phyloP scores from a whole-genome alignment of 2,329 filamentous ascomycete genomes.

The Exophiala bonariae region DNA sequence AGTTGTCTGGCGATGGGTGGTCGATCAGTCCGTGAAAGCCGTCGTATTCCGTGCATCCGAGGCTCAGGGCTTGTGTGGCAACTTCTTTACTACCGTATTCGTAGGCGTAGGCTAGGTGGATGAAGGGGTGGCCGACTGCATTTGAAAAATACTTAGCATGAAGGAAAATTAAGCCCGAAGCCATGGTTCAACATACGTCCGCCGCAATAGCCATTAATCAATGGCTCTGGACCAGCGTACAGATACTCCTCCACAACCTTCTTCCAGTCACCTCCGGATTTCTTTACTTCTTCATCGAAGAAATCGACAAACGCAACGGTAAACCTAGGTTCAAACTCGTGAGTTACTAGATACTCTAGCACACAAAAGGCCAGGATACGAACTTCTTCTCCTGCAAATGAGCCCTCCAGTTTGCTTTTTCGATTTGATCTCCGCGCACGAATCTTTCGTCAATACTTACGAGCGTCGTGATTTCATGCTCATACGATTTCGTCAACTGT shows the following conservation, averaged over 20 bases:
- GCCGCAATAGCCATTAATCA: slow-evolving; percentile 22
- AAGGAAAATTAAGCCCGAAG: not conserved
- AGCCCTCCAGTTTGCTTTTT: slow-evolving; percentile 6
- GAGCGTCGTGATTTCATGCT: not conserved
- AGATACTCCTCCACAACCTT: slow-evolving; percentile 22
- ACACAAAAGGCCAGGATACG: no score
- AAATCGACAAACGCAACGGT: slow-evolving; percentile 21
- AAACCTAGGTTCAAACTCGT: slow-evolving; percentile 3
- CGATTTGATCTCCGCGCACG: slow-evolving; percentile 3
- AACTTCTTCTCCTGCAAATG: slow-evolving; percentile 3
- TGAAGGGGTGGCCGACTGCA: slow-evolving; percentile 52
- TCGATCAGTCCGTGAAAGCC: slow-evolving; percentile 3
- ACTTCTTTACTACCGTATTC: slow-evolving; percentile 10
- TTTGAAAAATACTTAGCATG: slow-evolving; percentile 5
- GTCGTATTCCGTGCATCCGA: slow-evolving; percentile 14
- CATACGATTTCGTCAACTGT: not conserved
- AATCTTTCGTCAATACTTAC: slow-evolving; percentile 6
- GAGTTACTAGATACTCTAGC: not conserved
- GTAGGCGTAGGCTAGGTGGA: slow-evolving; percentile 15
- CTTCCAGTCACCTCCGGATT: slow-evolving; percentile 21
- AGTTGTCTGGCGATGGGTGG: not conserved
- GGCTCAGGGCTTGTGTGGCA: slow-evolving; percentile 7
- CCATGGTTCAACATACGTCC: slow-evolving; percentile 9
- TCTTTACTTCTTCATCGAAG: slow-evolving; percentile 22
- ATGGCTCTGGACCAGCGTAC: slow-evolving; percentile 25